A percentile compares a stretch with the other conserved stretches of the same genome.
Conservation (phyloP, 2,329 filamentous ascomycete species). For the Phaeophleospora eucalypticola region DNA sequence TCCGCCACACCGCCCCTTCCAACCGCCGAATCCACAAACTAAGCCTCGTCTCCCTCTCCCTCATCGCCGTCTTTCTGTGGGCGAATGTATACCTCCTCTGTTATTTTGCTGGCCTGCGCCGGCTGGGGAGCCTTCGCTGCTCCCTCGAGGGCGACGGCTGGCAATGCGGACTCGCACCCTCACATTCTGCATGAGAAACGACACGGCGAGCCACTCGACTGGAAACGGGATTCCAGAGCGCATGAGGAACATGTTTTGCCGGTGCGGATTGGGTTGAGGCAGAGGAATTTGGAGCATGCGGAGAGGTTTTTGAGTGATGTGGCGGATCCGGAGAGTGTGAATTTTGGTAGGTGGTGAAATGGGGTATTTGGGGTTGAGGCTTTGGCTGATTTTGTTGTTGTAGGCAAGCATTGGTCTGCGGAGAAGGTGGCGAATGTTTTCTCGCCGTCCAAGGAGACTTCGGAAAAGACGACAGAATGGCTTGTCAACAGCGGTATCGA, state of each 20-base stretch:
- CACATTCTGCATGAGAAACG: constrained; percentile 32
- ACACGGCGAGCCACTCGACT: constrained; percentile 17
- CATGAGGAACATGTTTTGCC: constrained; percentile 20
- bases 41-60: background rate
- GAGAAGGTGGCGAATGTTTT: constrained; percentile 29
- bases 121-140: no score
- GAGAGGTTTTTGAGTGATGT: constrained; percentile 24
- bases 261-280: constrained; percentile 27
- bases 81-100: constrained; percentile 1
- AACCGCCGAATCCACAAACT: background rate
- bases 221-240: constrained; percentile 22
- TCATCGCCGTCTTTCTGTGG: background rate
- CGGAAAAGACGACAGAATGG: constrained; percentile 24
- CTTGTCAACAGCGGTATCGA: constrained; percentile 23
- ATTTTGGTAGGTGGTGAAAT: constrained; percentile 14
- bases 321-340: constrained; percentile 26
- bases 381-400: background rate
- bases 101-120: background rate
- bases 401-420: constrained; percentile 28
- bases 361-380: constrained; percentile 6
- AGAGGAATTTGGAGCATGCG: constrained; percentile 21
- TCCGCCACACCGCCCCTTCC: background rate
- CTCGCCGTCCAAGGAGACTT: constrained; percentile 24
- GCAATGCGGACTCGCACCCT: background rate
- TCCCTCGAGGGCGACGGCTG: background rate